A percentile compares a stretch with the other conserved stretches of the same genome.
Conservation (phyloP, 345 rosid genomes). For the Dipteronia dyeriana region DNA sequence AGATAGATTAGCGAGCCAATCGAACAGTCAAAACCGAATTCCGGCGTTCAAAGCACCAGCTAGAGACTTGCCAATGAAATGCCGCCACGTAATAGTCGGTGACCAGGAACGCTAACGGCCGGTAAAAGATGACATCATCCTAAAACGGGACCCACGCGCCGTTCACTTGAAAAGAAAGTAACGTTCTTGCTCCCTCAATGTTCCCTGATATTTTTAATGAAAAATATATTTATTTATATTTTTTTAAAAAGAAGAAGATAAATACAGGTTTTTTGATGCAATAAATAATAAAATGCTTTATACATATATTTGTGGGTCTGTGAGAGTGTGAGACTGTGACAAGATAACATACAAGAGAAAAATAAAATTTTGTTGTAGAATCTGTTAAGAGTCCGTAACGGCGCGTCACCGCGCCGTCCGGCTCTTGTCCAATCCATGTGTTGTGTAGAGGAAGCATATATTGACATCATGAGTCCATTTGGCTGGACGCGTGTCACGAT, state of each 20-base stretch:
- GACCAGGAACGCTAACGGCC: slow-evolving; percentile 50
- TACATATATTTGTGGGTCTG: not conserved
- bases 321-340: not conserved
- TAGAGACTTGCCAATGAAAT: not conserved
- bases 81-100: slow-evolving; percentile 33
- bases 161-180: slow-evolving; percentile 49
- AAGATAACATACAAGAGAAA: not conserved
- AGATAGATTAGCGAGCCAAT: not conserved
- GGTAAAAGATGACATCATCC: slow-evolving; percentile 37
- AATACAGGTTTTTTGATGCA: not conserved
- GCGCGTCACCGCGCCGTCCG: slow-evolving; percentile 62
- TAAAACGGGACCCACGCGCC: slow-evolving; percentile 48
- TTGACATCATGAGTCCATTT: slow-evolving; percentile 17
- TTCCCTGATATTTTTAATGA: not conserved
- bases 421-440: slow-evolving; percentile 49
- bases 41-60: slow-evolving; percentile 35
- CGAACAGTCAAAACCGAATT: slow-evolving; percentile 21
- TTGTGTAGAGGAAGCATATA: slow-evolving; percentile 50
- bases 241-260: not conserved
- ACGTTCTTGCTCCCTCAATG: slow-evolving; percentile 20
- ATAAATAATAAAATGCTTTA: not conserved
- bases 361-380: not conserved
- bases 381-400: slow-evolving; percentile 41
- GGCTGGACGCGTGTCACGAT: slow-evolving; percentile 33
- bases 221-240: not conserved